Evolutionary conservation across 2,329 filamentous ascomycete genomes (phyloP).

Genomic region (Alternaria conjuncta): DNA sequence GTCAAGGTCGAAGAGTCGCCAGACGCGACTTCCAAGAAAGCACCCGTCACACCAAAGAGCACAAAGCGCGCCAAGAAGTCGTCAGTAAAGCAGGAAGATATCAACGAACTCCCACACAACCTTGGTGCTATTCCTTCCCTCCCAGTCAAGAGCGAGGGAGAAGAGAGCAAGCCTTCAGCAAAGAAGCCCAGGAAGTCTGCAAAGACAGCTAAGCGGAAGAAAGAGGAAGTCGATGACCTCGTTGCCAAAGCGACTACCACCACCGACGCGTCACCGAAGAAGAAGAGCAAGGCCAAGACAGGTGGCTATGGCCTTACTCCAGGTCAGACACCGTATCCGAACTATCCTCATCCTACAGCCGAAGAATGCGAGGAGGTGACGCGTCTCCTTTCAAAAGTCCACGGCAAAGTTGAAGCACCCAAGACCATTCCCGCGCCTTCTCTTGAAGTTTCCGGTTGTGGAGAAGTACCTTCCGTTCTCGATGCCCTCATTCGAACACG

Average conservation of each 20-base stretch:
- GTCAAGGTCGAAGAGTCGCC: conserved; percentile 27
- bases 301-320: conserved; percentile 55
- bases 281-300: conserved; percentile 46
- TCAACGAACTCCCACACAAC: conserved; percentile 63
- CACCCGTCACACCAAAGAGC: conserved; percentile 25
- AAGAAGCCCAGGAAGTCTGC: conserved; percentile 29
- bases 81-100: conserved; percentile 48
- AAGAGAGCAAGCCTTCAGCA: conserved; percentile 8
- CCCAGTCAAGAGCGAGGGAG: conserved; percentile 11
- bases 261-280: conserved; percentile 43
- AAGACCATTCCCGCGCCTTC: conserved; percentile 73
- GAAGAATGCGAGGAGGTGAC: conserved; percentile 75
- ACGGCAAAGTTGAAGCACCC: conserved; percentile 70
- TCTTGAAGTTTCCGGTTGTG: conserved; percentile 72
- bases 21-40: conserved; percentile 5
- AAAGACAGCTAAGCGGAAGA: conserved; percentile 25
- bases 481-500: conserved; percentile 69
- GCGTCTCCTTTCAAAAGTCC: conserved; percentile 66
- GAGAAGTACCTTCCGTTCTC: conserved; percentile 69
- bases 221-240: conserved; percentile 30
- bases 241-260: conserved; percentile 34
- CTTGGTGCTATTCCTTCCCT: conserved; percentile 50
- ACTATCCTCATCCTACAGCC: conserved; percentile 68
- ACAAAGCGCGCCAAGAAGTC: conserved; percentile 48
- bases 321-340: conserved; percentile 69